Conservation (phyloP, 306 rosid genomes). For the cucumber (Cucumis sativus) region DNA sequence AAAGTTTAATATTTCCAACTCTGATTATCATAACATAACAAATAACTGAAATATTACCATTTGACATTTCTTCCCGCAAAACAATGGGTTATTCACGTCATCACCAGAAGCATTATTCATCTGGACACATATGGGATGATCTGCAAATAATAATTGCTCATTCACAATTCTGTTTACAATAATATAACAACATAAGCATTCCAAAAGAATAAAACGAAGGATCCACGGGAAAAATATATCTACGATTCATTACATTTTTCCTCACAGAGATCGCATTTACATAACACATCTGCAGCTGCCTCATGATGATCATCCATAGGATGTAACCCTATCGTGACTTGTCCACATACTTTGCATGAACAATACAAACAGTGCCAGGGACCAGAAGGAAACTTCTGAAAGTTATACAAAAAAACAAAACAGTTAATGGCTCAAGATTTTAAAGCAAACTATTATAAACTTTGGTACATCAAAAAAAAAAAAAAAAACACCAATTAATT, state of each 20-base stretch:
- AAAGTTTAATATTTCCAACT: neutral
- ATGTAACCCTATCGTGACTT: slow-evolving; percentile 23
- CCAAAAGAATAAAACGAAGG: neutral
- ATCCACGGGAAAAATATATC: neutral
- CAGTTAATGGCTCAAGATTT: neutral
- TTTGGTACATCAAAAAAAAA: neutral
- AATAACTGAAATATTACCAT: slow-evolving; percentile 35
- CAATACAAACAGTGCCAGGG: slow-evolving; percentile 89
- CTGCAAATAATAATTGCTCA: slow-evolving; percentile 23
- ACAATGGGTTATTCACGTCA: slow-evolving; percentile 21
- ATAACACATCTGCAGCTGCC: slow-evolving; percentile 20
- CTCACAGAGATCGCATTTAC: slow-evolving; percentile 59
- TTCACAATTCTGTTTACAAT: slow-evolving; percentile 8
- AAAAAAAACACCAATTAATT: neutral
- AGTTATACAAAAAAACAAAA: slow-evolving; percentile 13
- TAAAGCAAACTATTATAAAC: neutral
- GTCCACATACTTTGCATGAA: slow-evolving; percentile 84
- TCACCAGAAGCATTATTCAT: slow-evolving; percentile 23
- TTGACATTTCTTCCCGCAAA: slow-evolving; percentile 67
- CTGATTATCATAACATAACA: slow-evolving; percentile 14
- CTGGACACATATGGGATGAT: slow-evolving; percentile 48
- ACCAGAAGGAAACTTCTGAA: slow-evolving; percentile 89
- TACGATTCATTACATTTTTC: slow-evolving; percentile 50
- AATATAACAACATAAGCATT: neutral
- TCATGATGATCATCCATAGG: slow-evolving; percentile 22